Evolutionary conservation across 129 eudicot species (phyloP).

Genomic region (Heracleum sosnowskyi): DNA sequence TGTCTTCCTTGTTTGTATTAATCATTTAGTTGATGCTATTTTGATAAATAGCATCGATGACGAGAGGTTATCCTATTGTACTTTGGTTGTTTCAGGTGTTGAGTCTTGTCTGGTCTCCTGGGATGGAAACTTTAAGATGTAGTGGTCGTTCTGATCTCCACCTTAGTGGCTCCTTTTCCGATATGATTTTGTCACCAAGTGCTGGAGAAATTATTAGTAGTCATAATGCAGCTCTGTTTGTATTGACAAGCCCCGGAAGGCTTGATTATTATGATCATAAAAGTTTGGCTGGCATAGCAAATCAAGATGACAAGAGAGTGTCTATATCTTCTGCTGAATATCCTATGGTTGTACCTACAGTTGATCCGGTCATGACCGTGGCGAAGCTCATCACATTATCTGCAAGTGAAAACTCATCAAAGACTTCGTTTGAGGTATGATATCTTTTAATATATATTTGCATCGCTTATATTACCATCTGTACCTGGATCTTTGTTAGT

Average conservation of each 20-base stretch:
- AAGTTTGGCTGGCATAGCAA: conserved; percentile 38
- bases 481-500: not conserved
- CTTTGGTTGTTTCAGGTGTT: conserved; percentile 44
- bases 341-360: conserved; percentile 57
- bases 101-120: conserved; percentile 73
- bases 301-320: conserved; percentile 34
- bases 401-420: conserved; percentile 39
- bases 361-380: conserved; percentile 52
- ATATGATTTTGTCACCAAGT: conserved; percentile 51
- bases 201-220: conserved; percentile 30
- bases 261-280: conserved; percentile 39
- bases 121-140: conserved; percentile 62
- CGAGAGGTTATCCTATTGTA: not conserved
- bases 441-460: not conserved
- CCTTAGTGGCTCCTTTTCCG: conserved; percentile 71
- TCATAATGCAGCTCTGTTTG: conserved; percentile 44
- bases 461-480: not conserved
- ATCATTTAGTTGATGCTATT: not conserved
- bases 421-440: conserved; percentile 56
- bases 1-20: not conserved
- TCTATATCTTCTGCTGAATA: conserved; percentile 44
- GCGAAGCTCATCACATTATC: conserved; percentile 38
- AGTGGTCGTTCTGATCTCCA: conserved; percentile 56
- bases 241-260: conserved; percentile 63
- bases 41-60: not conserved